Percentiles rank a stretch among this genome's conserved stretches.
These are phyloP conservation scores for Carex littledalei DNA, from an alignment of 176 grass and related monocot genomes.

Conservation along the genomic window DNA sequence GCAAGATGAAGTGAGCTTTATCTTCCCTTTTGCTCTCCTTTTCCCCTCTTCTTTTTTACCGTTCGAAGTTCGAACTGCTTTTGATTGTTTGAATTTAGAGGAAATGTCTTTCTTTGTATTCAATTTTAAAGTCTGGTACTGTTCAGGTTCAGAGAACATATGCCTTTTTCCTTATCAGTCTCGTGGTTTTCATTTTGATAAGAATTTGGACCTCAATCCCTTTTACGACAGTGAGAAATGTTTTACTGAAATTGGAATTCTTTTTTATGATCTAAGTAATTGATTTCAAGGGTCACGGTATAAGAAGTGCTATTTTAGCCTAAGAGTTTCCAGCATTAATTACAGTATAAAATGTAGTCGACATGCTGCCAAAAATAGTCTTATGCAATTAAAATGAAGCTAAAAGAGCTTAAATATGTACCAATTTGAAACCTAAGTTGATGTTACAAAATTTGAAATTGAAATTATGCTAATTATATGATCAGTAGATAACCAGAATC, in stretches of 20 bases:
- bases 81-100: not conserved
- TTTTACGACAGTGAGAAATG: not conserved
- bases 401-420: not conserved
- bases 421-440: not conserved
- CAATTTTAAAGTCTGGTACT: not conserved
- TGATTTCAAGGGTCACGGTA: not conserved
- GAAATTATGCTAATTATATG: not conserved
- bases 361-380: not conserved
- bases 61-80: not conserved
- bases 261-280: not conserved
- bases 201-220: not conserved
- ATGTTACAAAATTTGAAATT: not conserved
- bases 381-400: not conserved
- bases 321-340: not conserved
- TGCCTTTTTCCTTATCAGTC: too few relatives aligned
- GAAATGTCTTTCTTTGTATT: not conserved
- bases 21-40: not conserved
- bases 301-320: not conserved
- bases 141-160: not conserved
- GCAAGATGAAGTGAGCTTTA: constrained; percentile 34
- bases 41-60: not conserved
- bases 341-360: not conserved
- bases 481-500: not conserved
- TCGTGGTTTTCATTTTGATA: not conserved
- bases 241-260: not conserved